Percentiles rank a stretch among this genome's conserved stretches.
These are phyloP conservation scores for Lentinula boryana DNA, from an alignment of 768 basidiomycete species.

Conservation along the genomic window DNA sequence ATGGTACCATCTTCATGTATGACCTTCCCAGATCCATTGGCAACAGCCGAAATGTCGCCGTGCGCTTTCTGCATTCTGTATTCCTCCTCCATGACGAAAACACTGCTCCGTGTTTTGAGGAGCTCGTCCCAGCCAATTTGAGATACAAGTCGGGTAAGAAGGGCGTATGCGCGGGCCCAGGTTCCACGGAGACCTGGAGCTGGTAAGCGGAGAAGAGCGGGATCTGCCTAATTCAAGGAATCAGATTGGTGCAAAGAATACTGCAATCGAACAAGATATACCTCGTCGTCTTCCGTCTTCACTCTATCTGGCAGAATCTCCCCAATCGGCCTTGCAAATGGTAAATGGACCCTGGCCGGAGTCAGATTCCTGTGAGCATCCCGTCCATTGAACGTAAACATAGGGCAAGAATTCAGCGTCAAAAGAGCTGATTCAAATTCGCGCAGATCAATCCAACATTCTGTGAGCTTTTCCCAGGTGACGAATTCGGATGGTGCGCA, in stretches of 20 bases:
- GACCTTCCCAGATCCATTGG: conserved; percentile 57
- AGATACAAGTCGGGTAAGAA: conserved; percentile 86
- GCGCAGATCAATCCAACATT: conserved; percentile 86
- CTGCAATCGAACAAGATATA: conserved; percentile 19
- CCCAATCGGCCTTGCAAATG: conserved; percentile 77
- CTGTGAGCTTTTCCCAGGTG: conserved; percentile 97
- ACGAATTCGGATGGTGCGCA: conserved; percentile 98
- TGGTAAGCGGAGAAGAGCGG: conserved; percentile 89
- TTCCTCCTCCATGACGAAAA: conserved; percentile 99
- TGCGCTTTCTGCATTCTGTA: conserved; percentile 95
- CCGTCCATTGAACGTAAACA: conserved; percentile 99
- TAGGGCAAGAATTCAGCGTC: conserved; percentile 97
- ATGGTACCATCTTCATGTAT: conserved; percentile 14
- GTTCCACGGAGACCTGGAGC: conserved; percentile 93
- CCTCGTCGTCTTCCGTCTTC: conserved; percentile 82
- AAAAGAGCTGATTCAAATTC: conserved; percentile 87
- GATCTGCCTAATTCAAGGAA: conserved; percentile 62
- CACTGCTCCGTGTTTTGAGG: conserved; percentile 85
- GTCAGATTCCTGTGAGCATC: conserved; percentile 85
- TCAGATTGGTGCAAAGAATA: neutral
- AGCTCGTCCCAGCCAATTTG: conserved; percentile 99
- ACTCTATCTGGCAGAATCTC: conserved; percentile 86
- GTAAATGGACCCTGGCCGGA: conserved; percentile 77
- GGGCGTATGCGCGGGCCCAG: conserved; percentile 89
- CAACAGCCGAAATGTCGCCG: conserved; percentile 46